Conservation (phyloP, 176 grass and related monocot species). For the Calamus simplicifolius region DNA sequence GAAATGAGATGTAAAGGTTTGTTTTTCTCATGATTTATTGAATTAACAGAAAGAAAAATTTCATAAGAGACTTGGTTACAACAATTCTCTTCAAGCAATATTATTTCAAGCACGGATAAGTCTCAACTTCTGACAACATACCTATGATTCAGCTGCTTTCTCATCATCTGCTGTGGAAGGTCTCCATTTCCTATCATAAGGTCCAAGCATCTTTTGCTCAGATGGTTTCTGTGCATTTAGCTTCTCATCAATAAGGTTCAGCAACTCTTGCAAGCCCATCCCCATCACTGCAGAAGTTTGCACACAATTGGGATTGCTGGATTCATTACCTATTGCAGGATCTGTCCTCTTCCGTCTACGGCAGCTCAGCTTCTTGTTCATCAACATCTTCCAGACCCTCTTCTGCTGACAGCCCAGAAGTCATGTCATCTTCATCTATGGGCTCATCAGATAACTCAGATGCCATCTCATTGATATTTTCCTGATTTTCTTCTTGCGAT, state of each 20-base stretch:
- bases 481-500: slow-evolving; percentile 31
- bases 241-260: slow-evolving; percentile 62
- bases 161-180: slow-evolving; percentile 33
- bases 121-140: neutral
- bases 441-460: slow-evolving; percentile 18
- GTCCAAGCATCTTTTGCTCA: slow-evolving; percentile 53
- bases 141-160: slow-evolving; percentile 58
- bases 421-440: slow-evolving; percentile 6
- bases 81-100: too few species aligned
- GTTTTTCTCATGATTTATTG: too few species aligned
- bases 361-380: slow-evolving; percentile 4
- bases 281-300: slow-evolving; percentile 72
- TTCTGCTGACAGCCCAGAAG: neutral
- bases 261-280: slow-evolving; percentile 68
- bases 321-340: slow-evolving; percentile 11
- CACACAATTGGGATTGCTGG: slow-evolving; percentile 26
- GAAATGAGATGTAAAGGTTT: too few species aligned
- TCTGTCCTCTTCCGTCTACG: slow-evolving; percentile 21
- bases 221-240: slow-evolving; percentile 40
- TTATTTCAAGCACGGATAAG: too few species aligned
- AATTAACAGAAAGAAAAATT: too few species aligned
- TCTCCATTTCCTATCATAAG: slow-evolving; percentile 89
- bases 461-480: slow-evolving; percentile 18
- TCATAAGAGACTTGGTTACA: too few species aligned
- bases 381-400: slow-evolving; percentile 3